These are phyloP conservation scores for Malania oleifera DNA, from an alignment of 164 flowering plant species.

Conservation along the genomic window DNA sequence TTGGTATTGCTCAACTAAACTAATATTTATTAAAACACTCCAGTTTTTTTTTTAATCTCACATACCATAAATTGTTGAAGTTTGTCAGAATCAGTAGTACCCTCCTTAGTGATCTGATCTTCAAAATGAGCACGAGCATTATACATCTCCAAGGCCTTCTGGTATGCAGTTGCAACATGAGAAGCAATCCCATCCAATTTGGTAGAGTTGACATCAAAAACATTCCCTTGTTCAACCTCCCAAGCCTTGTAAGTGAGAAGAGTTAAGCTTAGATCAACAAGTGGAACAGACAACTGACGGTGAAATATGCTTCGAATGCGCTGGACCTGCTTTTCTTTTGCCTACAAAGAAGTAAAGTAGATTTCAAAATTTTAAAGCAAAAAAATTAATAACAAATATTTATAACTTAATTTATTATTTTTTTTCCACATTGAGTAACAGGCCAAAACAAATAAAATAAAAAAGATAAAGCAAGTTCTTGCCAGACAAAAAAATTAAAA, in stretches of 20 bases:
- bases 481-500: too few relatives aligned
- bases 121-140: slow-evolving; percentile 62
- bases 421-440: too few relatives aligned
- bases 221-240: slow-evolving; percentile 65
- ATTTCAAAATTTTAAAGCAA: background rate
- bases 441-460: background rate
- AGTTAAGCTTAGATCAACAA: slow-evolving; percentile 35
- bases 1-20: background rate
- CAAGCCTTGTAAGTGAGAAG: slow-evolving; percentile 71
- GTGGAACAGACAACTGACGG: slow-evolving; percentile 83
- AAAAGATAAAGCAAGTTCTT: slow-evolving; percentile 6
- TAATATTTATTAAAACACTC: background rate
- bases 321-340: slow-evolving; percentile 65
- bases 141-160: slow-evolving; percentile 68
- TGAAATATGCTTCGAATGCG: slow-evolving; percentile 71
- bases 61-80: slow-evolving; percentile 68
- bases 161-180: slow-evolving; percentile 55
- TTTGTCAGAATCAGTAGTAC: slow-evolving; percentile 52
- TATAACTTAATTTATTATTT: background rate
- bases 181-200: slow-evolving; percentile 55
- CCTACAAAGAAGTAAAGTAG: slow-evolving; percentile 35
- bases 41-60: background rate
- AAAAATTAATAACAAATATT: background rate
- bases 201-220: slow-evolving; percentile 30
- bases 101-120: slow-evolving; percentile 47